Evolutionary conservation across 139 green algal species (phyloP), one percentile per base, ranked within the genome.

Genomic region (Micractinium sp.): DNA sequence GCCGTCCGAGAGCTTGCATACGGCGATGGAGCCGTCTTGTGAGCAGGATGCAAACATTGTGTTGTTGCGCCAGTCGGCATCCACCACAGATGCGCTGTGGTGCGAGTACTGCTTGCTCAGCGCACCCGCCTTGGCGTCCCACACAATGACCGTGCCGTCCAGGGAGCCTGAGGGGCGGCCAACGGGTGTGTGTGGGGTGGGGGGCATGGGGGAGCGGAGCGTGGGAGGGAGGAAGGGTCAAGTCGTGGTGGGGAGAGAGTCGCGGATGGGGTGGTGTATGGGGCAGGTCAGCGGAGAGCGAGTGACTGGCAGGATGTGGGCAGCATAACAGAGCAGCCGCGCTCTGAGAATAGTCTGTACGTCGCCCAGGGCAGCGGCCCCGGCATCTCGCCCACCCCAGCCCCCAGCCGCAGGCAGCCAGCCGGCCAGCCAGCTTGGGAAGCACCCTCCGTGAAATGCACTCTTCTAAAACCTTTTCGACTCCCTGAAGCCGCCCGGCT

Each of bases 11-110:
- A 99, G 83, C 87, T 95, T 94, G 94, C 95, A 98, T 16, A 98
- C 94, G 78, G 96, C 94, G 75, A 99, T 98, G 66, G 91, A 92
- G 73, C 95, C 93, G 91, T 99, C 97, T 25, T 95, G 96, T 82
- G 94, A 97, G 93, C 95, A 98, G 35, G 96, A 97, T 56, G 97
- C 97, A 92, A 99, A 99, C 9, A 94, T 94, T 66, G 67, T 94
- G 92, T 97, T 95, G 93, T 96, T 97, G 76, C 96, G 92, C 97
- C 97, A 99, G 93, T 98, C 97, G 69, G 98, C 96, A 85, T 99
- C 97, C 90, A 99, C 90, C 5, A 94, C 96, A 5, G 97, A 94
- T 0, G 93, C 96, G 95, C 94, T 39, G 76, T 89, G 82, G 69
- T 86, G 77, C 31, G 61, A 20, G 36, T 61, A 91, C 67, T 73